A percentile compares a stretch with the other conserved stretches of the same genome.
These are phyloP conservation scores for Trichoderma afroharzianum DNA, from an alignment of 2,329 filamentous ascomycete genomes.

Conservation along the genomic window DNA sequence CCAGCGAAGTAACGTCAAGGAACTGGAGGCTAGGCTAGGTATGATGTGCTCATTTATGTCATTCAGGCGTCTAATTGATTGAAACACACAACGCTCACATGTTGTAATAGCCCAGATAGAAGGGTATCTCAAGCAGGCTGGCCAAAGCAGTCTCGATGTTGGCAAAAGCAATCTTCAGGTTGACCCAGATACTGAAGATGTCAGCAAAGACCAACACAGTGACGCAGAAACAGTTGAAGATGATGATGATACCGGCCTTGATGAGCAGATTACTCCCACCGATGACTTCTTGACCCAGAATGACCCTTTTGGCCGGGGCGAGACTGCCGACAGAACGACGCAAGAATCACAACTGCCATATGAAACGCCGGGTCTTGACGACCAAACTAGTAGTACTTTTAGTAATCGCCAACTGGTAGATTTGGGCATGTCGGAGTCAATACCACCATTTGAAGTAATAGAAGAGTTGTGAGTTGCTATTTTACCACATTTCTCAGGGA, in stretches of 20 bases:
- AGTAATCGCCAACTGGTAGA: slow-evolving; percentile 56
- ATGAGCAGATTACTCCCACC: neutral
- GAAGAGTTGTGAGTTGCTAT: slow-evolving; percentile 66
- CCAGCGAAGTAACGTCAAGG: slow-evolving; percentile 85
- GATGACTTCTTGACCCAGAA: slow-evolving; percentile 9
- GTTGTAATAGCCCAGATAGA: slow-evolving; percentile 68
- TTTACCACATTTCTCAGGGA: neutral
- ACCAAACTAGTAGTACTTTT: slow-evolving; percentile 16
- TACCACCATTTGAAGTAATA: slow-evolving; percentile 74
- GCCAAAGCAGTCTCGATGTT: slow-evolving; percentile 28
- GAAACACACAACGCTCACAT: neutral
- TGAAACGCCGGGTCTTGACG: slow-evolving; percentile 16
- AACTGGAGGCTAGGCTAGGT: slow-evolving; percentile 84
- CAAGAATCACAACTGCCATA: slow-evolving; percentile 17
- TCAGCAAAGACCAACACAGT: neutral
- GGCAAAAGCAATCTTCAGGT: neutral
- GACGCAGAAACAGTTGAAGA: neutral
- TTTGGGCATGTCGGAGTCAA: slow-evolving; percentile 74
- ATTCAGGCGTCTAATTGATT: neutral
- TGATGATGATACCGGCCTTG: neutral
- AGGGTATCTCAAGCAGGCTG: slow-evolving; percentile 67
- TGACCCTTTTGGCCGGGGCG: slow-evolving; percentile 15
- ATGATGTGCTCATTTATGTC: slow-evolving; percentile 27
- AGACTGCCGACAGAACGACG: neutral
- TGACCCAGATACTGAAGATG: neutral